These are phyloP conservation scores for Thelonectria olida DNA, from an alignment of 2,329 filamentous ascomycete genomes.

Conservation along the genomic window DNA sequence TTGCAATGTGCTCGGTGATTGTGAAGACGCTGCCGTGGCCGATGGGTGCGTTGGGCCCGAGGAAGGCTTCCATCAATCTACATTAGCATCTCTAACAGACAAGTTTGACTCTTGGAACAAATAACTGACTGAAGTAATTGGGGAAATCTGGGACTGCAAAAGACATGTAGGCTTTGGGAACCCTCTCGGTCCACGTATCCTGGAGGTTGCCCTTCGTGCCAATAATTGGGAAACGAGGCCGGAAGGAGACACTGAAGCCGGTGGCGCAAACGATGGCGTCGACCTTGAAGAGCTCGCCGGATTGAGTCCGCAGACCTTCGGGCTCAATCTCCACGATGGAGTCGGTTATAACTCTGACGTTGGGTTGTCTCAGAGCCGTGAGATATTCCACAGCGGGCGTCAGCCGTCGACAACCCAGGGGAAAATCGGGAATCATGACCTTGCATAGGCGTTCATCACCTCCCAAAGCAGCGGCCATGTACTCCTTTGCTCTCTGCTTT, in stretches of 20 bases:
- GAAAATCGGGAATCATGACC: slow-evolving; percentile 7
- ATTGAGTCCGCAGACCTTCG: background rate
- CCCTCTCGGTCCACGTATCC: background rate
- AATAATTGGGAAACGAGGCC: slow-evolving; percentile 7
- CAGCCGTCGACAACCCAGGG: slow-evolving; percentile 14
- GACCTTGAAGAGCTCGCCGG: background rate
- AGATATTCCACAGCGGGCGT: slow-evolving; percentile 21
- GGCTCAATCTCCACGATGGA: background rate
- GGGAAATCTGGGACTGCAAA: slow-evolving; percentile 11
- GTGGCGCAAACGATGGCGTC: slow-evolving; percentile 17
- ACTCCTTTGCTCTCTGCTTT: slow-evolving; percentile 5
- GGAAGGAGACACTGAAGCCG: slow-evolving; percentile 18
- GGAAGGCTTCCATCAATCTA: background rate
- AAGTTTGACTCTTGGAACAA: too few species aligned
- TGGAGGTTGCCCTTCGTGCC: slow-evolving; percentile 4
- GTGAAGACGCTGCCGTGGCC: slow-evolving; percentile 8
- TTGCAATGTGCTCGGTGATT: slow-evolving; percentile 1
- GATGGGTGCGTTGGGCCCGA: slow-evolving; percentile 5
- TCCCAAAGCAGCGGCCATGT: too few species aligned
- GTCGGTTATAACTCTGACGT: slow-evolving; percentile 6
- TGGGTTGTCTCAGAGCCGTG: background rate
- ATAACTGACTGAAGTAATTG: slow-evolving; percentile 24
- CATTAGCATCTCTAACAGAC: too few species aligned
- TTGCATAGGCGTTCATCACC: background rate
- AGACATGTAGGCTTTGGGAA: slow-evolving; percentile 16